A percentile compares a stretch with the other conserved stretches of the same genome.
These are phyloP conservation scores for Ganoderma multipileum DNA, from an alignment of 1,284 basidiomycete species.

Conservation along the genomic window DNA sequence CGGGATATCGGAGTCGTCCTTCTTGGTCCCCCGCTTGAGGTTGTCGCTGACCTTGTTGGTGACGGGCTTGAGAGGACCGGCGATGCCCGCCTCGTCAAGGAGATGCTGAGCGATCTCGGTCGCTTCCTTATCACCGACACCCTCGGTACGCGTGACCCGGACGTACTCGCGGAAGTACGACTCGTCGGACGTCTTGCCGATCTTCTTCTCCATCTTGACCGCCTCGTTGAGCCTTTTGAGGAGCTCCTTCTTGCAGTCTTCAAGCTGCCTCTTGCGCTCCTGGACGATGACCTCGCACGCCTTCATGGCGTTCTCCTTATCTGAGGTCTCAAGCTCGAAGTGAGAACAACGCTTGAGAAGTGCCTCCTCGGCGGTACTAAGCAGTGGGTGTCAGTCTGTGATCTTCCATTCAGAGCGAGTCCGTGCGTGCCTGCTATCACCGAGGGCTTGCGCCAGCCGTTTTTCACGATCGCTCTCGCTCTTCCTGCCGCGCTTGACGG, in stretches of 20 bases:
- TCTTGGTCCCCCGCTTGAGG: constrained; percentile 49
- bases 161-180: constrained; percentile 83
- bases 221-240: constrained; percentile 70
- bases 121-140: constrained; percentile 80
- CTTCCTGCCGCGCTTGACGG: constrained; percentile 84
- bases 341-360: constrained; percentile 93
- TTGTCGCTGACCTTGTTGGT: constrained; percentile 43
- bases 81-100: constrained; percentile 69
- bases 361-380: constrained; percentile 87
- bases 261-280: constrained; percentile 81
- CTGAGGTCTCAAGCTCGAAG: constrained; percentile 84
- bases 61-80: constrained; percentile 38
- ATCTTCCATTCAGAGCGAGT: background rate
- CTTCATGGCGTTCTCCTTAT: constrained; percentile 82
- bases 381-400: constrained; percentile 1
- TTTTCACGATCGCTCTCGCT: constrained; percentile 92
- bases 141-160: constrained; percentile 69
- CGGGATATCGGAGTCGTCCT: constrained; percentile 60
- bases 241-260: constrained; percentile 82
- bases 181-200: constrained; percentile 69
- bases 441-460: constrained; percentile 85
- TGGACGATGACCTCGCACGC: constrained; percentile 92
- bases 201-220: constrained; percentile 69
- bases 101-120: constrained; percentile 64
- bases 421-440: constrained; percentile 80